A percentile compares a stretch with the other conserved stretches of the same genome.
phyloP scores from a whole-genome alignment of 2,329 filamentous ascomycete genomes.

The Penicillium nordicum region DNA sequence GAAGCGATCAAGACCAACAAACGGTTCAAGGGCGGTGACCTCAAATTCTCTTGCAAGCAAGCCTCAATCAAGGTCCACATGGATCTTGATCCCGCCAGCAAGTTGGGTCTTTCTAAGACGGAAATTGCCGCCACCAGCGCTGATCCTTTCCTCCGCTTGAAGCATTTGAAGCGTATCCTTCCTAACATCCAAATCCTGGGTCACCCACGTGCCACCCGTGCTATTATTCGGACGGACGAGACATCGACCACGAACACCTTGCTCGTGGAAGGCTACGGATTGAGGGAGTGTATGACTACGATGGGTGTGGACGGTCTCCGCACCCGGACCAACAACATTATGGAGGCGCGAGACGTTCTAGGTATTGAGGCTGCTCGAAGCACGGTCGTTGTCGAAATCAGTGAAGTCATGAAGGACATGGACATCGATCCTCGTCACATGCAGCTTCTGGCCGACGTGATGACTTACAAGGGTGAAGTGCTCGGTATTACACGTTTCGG shows the following conservation, averaged over 20 bases:
- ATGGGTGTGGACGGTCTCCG: conserved; percentile 78
- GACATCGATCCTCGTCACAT: conserved; percentile 96
- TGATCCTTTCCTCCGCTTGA: conserved; percentile 60
- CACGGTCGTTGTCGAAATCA: conserved; percentile 87
- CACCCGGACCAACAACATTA: conserved; percentile 78
- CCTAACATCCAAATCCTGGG: conserved; percentile 84
- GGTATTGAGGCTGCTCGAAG: conserved; percentile 91
- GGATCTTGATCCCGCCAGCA: conserved; percentile 42
- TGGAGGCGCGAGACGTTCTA: conserved; percentile 82
- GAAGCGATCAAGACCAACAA: conserved; percentile 74
- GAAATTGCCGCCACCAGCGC: conserved; percentile 43
- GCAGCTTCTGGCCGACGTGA: conserved; percentile 93
- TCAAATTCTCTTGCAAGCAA: conserved; percentile 53
- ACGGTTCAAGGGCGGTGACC: conserved; percentile 66
- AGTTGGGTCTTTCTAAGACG: conserved; percentile 39
- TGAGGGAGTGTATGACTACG: conserved; percentile 86
- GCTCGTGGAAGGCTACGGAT: conserved; percentile 87
- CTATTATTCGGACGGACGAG: conserved; percentile 81
- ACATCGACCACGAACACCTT: conserved; percentile 68
- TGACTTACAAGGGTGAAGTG: conserved; percentile 98
- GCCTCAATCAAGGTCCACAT: conserved; percentile 71
- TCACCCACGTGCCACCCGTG: conserved; percentile 78
- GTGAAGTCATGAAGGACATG: conserved; percentile 87
- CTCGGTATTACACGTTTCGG: conserved; percentile 96
- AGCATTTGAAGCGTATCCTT: conserved; percentile 77